Conservation (phyloP, 2,329 filamentous ascomycete genomes). For the Fusarium pilosicola region DNA sequence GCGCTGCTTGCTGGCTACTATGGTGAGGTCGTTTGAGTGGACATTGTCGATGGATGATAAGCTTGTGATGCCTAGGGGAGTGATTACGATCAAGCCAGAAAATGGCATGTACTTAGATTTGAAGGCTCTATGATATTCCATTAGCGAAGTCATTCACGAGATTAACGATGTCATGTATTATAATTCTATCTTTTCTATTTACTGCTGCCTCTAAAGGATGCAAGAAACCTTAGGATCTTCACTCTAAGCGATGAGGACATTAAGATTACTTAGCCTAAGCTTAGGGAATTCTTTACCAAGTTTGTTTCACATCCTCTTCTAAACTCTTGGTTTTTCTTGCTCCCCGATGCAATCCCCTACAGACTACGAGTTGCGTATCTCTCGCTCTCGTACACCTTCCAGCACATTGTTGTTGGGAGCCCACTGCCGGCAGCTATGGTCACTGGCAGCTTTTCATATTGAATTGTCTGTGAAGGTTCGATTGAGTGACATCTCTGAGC, state of each 20-base stretch:
- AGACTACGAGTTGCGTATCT: neutral
- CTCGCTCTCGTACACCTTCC: fast-evolving
- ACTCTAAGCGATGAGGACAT: neutral
- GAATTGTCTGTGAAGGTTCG: constrained; percentile 6
- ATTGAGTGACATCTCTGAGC: neutral
- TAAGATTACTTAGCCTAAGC: neutral
- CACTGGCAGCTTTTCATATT: neutral
- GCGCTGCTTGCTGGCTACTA: constrained; percentile 74
- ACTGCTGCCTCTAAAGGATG: too few relatives aligned
- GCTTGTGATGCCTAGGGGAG: constrained; percentile 68
- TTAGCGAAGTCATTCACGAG: neutral
- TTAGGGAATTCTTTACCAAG: fast-evolving
- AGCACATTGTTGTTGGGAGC: neutral
- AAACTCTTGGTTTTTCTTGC: neutral
- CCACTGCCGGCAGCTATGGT: fast-evolving
- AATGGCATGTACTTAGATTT: constrained; percentile 69
- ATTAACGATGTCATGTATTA: neutral
- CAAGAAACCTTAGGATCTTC: neutral
- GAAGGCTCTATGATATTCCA: neutral
- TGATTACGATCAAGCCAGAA: constrained; percentile 73
- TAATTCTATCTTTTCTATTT: neutral
- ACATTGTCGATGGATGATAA: constrained; percentile 66
- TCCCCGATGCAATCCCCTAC: neutral
- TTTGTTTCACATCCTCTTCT: neutral
- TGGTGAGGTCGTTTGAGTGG: constrained; percentile 72